Base-by-base conservation (phyloP, 2,329 filamentous ascomycete genomes). In the Coniosporium tulheliwenetii region DNA sequence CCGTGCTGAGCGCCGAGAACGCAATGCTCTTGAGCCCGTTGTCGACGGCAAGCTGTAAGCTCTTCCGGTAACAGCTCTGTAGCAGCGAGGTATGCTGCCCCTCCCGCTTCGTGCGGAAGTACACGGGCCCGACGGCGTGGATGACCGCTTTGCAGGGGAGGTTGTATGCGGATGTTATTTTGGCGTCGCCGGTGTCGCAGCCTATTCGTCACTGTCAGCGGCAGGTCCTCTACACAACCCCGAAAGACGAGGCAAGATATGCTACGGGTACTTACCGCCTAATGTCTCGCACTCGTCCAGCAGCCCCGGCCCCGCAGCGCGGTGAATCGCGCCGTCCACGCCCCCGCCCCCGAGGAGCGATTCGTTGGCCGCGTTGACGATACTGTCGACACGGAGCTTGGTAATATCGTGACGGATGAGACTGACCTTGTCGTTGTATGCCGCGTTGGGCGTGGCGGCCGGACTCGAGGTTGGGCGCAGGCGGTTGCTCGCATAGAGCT, bases 321-420 rank as follows among this genome's bases (percentile, higher is more conserved):
- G 61, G 58, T 96, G 91, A 50, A 96, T 95, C 26, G 86, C 82
- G 33, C 67, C 67, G 43, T 70, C 67, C 12, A 96, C 86, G 31
- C 91, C 91, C n/a, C 86, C 85, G 40, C 91, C 91, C 41, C 87
- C 86, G 0, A 82, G 69, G 1, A 96, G 74, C 1, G 70, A 71
- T 8, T 61, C 63, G 59, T 96, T 96, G 36, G 91, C 89, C 1
- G 91, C 89, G 58, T 96, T 96, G 58, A 96, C 87, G 50, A 95
- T 91, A 47, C 81, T 81, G 53, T 86, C 84, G 37, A 86, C 71
- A 30, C 70, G 58, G 3, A 96, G 73, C 10, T 69, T 77, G 10
- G 87, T 95, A 59, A 96, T 93, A 58, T 94, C 85, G 49, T 76
- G 75, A 42, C 75, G 72, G 48, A 85, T 69, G 32, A 89, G 64